phyloP scores from a whole-genome alignment of 139 green algal species.

The Diplosphaera chodatii region DNA sequence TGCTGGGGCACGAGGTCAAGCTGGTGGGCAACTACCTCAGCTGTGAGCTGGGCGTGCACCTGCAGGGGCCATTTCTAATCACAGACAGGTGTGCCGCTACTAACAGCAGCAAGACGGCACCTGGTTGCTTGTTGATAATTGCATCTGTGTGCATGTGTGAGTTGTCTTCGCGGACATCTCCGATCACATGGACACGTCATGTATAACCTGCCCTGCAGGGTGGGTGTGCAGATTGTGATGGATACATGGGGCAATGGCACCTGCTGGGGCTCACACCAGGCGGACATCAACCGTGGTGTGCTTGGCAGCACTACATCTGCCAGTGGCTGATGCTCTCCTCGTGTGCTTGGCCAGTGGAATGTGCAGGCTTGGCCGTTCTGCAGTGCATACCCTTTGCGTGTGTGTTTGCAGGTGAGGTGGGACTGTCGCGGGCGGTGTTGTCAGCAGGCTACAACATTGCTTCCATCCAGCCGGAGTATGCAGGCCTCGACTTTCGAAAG shows the following conservation, averaged over 20 bases:
- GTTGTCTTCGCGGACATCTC: too few relatives aligned
- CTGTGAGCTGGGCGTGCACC: constrained; percentile 8
- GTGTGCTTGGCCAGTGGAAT: too few relatives aligned
- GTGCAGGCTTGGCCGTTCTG: too few relatives aligned
- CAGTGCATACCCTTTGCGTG: too few relatives aligned
- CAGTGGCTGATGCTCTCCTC: too few relatives aligned
- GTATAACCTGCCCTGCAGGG: too few relatives aligned
- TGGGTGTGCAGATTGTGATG: constrained; percentile 11
- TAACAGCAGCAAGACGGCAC: not conserved
- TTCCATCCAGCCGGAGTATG: constrained; percentile 14
- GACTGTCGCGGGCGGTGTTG: constrained; percentile 4
- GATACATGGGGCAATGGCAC: constrained; percentile 3
- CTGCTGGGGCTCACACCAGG: constrained; percentile 9
- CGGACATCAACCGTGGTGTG: constrained; percentile 8
- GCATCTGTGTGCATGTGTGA: too few relatives aligned
- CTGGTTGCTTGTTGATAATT: too few relatives aligned
- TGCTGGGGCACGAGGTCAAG: constrained; percentile 9
- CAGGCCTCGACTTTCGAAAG: constrained; percentile 7
- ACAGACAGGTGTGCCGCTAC: constrained; percentile 6
- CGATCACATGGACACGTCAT: too few relatives aligned
- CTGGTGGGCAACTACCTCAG: constrained; percentile 6
- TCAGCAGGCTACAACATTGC: constrained; percentile 16
- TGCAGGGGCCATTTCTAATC: constrained; percentile 11
- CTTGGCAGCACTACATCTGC: not conserved
- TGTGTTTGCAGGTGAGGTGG: constrained; percentile 3